phyloP scores from a whole-genome alignment of 148 eudicot genomes.

The Oxyria digyna region DNA sequence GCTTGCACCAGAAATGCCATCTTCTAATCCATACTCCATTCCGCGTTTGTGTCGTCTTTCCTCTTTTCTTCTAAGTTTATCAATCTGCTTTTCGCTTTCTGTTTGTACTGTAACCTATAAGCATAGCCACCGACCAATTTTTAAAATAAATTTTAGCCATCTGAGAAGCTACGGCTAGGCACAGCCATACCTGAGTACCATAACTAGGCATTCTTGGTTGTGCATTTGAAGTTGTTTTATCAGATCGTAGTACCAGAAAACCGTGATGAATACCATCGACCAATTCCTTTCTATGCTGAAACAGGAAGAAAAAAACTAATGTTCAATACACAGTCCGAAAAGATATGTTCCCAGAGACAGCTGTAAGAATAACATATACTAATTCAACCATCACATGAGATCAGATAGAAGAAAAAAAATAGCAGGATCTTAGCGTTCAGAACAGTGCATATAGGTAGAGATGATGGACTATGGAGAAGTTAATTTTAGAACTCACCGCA shows the following conservation, averaged over 20 bases:
- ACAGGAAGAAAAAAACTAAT: neutral
- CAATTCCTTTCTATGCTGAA: constrained; percentile 83
- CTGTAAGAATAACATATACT: neutral
- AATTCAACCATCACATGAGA: neutral
- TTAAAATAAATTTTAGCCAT: neutral
- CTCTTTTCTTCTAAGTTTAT: constrained; percentile 97
- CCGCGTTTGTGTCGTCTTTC: constrained; percentile 85
- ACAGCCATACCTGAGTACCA: constrained; percentile 69
- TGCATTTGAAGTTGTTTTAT: constrained; percentile 43
- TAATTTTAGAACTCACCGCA: constrained; percentile 25
- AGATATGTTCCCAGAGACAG: neutral
- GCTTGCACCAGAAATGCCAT: constrained; percentile 38
- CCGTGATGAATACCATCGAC: constrained; percentile 78
- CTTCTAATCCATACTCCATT: constrained; percentile 58
- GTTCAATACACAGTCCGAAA: neutral
- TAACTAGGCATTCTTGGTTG: constrained; percentile 91
- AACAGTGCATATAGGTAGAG: neutral
- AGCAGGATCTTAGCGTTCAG: neutral
- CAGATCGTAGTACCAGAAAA: constrained; percentile 48
- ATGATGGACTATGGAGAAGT: neutral
- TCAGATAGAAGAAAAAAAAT: neutral
- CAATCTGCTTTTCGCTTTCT: constrained; percentile 74
- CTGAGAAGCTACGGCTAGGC: neutral
- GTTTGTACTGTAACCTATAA: constrained; percentile 87
- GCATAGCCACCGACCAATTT: neutral